phyloP scores from a whole-genome alignment of 2,329 filamentous ascomycete species.

The Microdochium nivale region DNA sequence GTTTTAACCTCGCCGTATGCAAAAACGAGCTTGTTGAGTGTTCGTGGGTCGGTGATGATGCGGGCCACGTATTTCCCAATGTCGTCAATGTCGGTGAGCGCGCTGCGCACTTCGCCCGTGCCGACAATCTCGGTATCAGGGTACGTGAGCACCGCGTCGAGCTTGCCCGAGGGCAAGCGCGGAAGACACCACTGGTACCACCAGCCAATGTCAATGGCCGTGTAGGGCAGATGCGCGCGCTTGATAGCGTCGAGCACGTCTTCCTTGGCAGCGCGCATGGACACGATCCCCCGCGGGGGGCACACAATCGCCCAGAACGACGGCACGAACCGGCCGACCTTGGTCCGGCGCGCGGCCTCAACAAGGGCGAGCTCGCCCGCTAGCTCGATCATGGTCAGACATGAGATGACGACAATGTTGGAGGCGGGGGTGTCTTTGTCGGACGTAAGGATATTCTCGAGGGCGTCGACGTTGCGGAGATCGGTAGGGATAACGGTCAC shows the following conservation, averaged over 20 bases:
- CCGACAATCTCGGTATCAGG: slow-evolving; percentile 21
- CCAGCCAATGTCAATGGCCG: slow-evolving; percentile 13
- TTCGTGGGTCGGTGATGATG: slow-evolving; percentile 38
- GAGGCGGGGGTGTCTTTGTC: not conserved
- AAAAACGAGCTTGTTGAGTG: slow-evolving; percentile 39
- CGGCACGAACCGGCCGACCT: not conserved
- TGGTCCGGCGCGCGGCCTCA: not conserved
- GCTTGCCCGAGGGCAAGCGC: slow-evolving; percentile 7
- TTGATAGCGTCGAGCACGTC: slow-evolving; percentile 10
- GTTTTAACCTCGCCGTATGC: slow-evolving; percentile 33
- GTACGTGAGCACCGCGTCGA: slow-evolving; percentile 1
- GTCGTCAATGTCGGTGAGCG: slow-evolving; percentile 36
- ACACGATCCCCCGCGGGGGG: not conserved
- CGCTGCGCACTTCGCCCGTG: slow-evolving; percentile 30
- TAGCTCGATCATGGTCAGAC: not conserved
- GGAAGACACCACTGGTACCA: slow-evolving; percentile 8
- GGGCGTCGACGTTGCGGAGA: not conserved
- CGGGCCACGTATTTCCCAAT: slow-evolving; percentile 37
- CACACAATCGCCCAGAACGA: not conserved
- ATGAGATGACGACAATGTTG: not conserved
- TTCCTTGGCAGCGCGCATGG: slow-evolving; percentile 4
- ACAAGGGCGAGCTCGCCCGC: not conserved
- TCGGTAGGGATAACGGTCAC: not conserved
- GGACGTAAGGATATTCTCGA: not conserved
- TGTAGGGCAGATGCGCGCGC: slow-evolving; percentile 10